Conservation (phyloP, 2,329 filamentous ascomycete genomes). For the Tothia fuscella region DNA sequence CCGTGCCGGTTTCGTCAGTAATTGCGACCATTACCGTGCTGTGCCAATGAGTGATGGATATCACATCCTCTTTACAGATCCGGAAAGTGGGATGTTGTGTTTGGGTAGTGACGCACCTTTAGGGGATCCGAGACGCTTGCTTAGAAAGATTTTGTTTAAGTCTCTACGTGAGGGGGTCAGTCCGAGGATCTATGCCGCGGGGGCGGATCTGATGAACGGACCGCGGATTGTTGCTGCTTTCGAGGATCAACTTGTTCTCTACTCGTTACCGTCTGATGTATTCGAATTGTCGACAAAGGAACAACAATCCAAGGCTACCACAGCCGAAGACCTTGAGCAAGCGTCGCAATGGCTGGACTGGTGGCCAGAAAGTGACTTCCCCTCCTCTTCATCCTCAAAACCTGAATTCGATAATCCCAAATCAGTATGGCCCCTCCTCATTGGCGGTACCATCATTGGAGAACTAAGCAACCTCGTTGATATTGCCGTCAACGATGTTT, state of each 20-base stretch:
- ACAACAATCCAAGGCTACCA: conserved; percentile 14
- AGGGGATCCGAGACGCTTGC: conserved; percentile 43
- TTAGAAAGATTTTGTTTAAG: conserved; percentile 46
- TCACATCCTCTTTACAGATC: conserved; percentile 54
- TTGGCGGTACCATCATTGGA: conserved; percentile 39
- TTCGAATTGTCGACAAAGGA: conserved; percentile 31
- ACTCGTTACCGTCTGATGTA: conserved; percentile 47
- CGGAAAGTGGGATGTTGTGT: conserved; percentile 42
- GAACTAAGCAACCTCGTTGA: conserved; percentile 36
- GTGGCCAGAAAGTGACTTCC: conserved; percentile 5
- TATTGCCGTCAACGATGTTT: conserved; percentile 34
- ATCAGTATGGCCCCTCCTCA: conserved; percentile 36
- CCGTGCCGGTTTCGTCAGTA: neutral
- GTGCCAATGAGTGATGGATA: conserved; percentile 53
- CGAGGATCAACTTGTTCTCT: conserved; percentile 42
- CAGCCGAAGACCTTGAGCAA: neutral
- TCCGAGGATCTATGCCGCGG: conserved; percentile 44
- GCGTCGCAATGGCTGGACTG: conserved; percentile 1
- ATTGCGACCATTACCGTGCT: conserved; percentile 47
- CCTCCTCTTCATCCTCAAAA: neutral
- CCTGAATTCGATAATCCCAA: conserved; percentile 1
- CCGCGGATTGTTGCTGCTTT: conserved; percentile 48
- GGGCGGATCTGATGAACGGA: conserved; percentile 45
- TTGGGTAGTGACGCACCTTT: conserved; percentile 50
- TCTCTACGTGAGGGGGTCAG: conserved; percentile 23